phyloP scores from a whole-genome alignment of 2,329 filamentous ascomycete species.

The Penicillium vulpinum region DNA sequence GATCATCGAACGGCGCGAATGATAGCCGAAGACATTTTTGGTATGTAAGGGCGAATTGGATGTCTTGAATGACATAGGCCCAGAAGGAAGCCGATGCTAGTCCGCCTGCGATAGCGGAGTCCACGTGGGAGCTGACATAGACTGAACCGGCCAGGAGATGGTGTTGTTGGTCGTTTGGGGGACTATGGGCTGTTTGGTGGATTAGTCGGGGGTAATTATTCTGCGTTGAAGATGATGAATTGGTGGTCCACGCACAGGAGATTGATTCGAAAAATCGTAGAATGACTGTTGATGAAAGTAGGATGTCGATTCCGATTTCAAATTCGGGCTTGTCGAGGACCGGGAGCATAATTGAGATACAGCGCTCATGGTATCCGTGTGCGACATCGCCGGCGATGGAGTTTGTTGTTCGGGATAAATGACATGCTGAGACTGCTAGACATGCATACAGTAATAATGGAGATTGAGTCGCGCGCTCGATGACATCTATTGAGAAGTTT shows the following conservation, averaged over 20 bases:
- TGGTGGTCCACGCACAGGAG: constrained; percentile 28
- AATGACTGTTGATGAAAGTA: constrained; percentile 38
- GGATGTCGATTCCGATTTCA: constrained; percentile 34
- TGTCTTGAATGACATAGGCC: constrained; percentile 39
- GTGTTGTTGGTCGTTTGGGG: constrained; percentile 36
- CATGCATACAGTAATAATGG: constrained; percentile 37
- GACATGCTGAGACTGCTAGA: constrained; percentile 36
- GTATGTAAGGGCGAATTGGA: constrained; percentile 36
- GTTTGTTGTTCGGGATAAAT: constrained; percentile 34
- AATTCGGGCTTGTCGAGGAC: constrained; percentile 34
- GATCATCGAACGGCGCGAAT: constrained; percentile 34
- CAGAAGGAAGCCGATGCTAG: constrained; percentile 39
- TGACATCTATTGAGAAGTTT: constrained; percentile 34
- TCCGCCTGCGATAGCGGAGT: constrained; percentile 34
- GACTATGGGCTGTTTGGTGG: constrained; percentile 28
- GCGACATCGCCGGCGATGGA: constrained; percentile 30
- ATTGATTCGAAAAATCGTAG: constrained; percentile 40
- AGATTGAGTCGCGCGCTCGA: constrained; percentile 32
- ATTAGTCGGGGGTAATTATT: background rate
- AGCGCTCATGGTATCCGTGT: constrained; percentile 38
- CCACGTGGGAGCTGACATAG: constrained; percentile 37
- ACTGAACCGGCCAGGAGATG: constrained; percentile 39
- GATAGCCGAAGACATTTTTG: constrained; percentile 34
- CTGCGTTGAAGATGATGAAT: background rate
- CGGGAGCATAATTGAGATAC: constrained; percentile 37